Evolutionary conservation across 1,284 basidiomycete species (phyloP).

Genomic region (Leccinum angustisporum): DNA sequence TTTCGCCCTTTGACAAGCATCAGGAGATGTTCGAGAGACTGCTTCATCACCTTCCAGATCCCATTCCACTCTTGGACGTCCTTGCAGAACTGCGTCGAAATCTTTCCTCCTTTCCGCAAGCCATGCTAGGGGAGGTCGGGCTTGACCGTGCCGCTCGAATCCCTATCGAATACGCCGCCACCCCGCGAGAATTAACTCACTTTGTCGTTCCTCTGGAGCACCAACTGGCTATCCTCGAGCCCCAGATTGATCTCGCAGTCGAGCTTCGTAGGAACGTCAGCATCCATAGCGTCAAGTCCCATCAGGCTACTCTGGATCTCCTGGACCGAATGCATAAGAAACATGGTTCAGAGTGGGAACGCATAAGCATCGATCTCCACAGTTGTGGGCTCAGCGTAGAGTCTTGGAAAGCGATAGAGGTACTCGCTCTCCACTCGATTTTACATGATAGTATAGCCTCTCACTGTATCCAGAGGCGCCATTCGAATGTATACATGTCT

Average conservation of each 20-base stretch:
- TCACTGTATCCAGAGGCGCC: slow-evolving; percentile 48
- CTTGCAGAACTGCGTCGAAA: slow-evolving; percentile 54
- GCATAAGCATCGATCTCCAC: slow-evolving; percentile 74
- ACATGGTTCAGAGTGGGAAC: slow-evolving; percentile 52
- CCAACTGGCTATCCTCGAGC: slow-evolving; percentile 69
- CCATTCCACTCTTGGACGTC: slow-evolving; percentile 52
- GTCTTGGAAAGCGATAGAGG: slow-evolving; percentile 67
- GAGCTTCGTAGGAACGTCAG: slow-evolving; percentile 70
- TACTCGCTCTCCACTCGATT: slow-evolving; percentile 27
- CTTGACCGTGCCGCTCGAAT: slow-evolving; percentile 74
- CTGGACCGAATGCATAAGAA: slow-evolving; percentile 52
- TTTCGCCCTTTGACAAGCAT: slow-evolving; percentile 41
- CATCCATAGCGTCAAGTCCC: slow-evolving; percentile 77
- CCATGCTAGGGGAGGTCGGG: slow-evolving; percentile 84
- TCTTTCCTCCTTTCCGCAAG: slow-evolving; percentile 56
- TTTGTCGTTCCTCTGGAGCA: slow-evolving; percentile 74
- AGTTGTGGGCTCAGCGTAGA: slow-evolving; percentile 75
- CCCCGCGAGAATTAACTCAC: slow-evolving; percentile 54
- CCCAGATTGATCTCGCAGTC: slow-evolving; percentile 75
- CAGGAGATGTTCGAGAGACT: slow-evolving; percentile 49
- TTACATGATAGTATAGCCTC: slow-evolving; percentile 1
- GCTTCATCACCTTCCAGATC: slow-evolving; percentile 60
- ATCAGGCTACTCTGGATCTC: slow-evolving; percentile 61
- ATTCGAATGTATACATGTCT: slow-evolving; percentile 74
- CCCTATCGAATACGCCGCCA: slow-evolving; percentile 50